Evolutionary conservation across 345 rosid species (phyloP).

Genomic region (Hibiscus trionum): DNA sequence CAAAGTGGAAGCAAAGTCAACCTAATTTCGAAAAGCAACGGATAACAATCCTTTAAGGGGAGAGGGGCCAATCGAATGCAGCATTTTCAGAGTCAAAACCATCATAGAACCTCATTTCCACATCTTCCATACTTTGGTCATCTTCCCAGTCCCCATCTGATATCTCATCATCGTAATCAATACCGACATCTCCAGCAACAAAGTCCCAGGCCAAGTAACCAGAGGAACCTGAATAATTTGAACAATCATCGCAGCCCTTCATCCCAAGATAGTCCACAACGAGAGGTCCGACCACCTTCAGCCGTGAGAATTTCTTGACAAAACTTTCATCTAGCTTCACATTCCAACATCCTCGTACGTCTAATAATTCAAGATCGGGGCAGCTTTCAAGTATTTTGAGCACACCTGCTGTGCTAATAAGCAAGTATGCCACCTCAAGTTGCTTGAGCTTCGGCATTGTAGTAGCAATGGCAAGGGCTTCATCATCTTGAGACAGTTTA

Average conservation of each 20-base stretch:
- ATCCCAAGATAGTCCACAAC: conserved; percentile 17
- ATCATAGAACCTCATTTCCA: conserved; percentile 24
- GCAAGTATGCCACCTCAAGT: conserved; percentile 26
- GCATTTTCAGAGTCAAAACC: conserved; percentile 17
- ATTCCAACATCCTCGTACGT: conserved; percentile 24
- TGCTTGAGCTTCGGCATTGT: conserved; percentile 31
- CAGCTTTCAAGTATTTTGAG: conserved; percentile 20
- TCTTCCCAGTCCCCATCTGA: conserved; percentile 18
- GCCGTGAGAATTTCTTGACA: conserved; percentile 17
- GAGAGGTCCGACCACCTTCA: conserved; percentile 23
- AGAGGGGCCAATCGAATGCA: conserved; percentile 22
- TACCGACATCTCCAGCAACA: conserved; percentile 12
- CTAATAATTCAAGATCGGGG: conserved; percentile 17
- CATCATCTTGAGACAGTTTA: conserved; percentile 22
- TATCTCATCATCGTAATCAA: conserved; percentile 15
- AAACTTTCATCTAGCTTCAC: conserved; percentile 17
- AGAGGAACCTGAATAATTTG: conserved; percentile 23
- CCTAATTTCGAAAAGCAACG: neutral
- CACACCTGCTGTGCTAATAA: conserved; percentile 21
- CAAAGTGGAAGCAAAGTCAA: neutral
- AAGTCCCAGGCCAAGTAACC: conserved; percentile 26
- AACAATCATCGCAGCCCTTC: conserved; percentile 24
- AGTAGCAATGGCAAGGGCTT: conserved; percentile 25
- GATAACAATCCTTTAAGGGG: conserved; percentile 10
- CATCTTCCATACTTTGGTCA: conserved; percentile 19